A percentile compares a stretch with the other conserved stretches of the same genome.
Evolutionary conservation across 768 basidiomycete genomes (phyloP).

Genomic region (Leccinum olivaceopallidum): DNA sequence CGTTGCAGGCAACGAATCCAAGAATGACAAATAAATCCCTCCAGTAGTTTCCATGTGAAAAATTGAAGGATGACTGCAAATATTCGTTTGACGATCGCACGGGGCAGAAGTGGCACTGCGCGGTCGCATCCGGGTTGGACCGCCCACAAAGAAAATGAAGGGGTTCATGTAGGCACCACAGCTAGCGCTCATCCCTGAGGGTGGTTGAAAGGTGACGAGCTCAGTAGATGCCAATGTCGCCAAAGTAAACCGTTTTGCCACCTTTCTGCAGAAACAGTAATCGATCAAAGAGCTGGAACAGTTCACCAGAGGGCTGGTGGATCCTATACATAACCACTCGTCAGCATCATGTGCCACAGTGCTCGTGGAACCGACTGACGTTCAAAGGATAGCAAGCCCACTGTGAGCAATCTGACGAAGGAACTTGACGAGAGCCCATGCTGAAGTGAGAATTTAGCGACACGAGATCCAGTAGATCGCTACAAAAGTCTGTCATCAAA

Average conservation of each 20-base stretch:
- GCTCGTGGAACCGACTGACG: conserved; percentile 30
- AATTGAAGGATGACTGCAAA: conserved; percentile 6
- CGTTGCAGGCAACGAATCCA: conserved; percentile 43
- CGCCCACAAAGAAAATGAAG: conserved; percentile 51
- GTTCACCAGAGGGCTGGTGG: conserved; percentile 44
- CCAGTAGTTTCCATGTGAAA: conserved; percentile 10
- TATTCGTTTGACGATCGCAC: conserved; percentile 50
- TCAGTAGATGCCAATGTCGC: conserved; percentile 48
- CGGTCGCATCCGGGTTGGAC: conserved; percentile 54
- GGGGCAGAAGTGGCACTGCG: conserved; percentile 56
- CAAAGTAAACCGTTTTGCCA: conserved; percentile 46
- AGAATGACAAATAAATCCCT: conserved; percentile 13
- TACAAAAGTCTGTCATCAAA: background rate
- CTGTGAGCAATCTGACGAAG: conserved; percentile 52
- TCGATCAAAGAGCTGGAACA: conserved; percentile 54
- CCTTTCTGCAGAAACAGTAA: conserved; percentile 51
- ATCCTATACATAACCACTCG: conserved; percentile 8
- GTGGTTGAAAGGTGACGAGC: conserved; percentile 49
- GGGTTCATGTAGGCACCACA: conserved; percentile 52
- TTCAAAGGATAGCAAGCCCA: conserved; percentile 60
- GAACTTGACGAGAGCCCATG: conserved; percentile 49
- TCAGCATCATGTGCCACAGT: background rate
- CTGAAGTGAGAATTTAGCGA: conserved; percentile 24
- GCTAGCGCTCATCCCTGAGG: conserved; percentile 38
- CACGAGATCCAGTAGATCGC: background rate